These are phyloP conservation scores for Hypoxylon sp. DNA, from an alignment of 2,329 filamentous ascomycete species.

Conservation along the genomic window DNA sequence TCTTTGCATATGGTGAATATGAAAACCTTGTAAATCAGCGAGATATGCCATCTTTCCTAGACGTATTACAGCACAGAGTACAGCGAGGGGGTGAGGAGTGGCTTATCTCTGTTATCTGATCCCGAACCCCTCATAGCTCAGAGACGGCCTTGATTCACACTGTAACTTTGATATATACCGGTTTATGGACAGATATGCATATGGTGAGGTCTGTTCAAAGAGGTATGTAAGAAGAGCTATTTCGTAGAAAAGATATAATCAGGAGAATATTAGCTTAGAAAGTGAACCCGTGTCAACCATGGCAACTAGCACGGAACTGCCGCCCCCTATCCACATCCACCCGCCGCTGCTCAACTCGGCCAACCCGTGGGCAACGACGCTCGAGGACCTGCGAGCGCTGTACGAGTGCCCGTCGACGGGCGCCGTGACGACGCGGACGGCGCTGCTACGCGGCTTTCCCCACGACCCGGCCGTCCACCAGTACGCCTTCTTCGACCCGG, in stretches of 20 bases:
- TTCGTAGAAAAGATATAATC: not conserved
- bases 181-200: not conserved
- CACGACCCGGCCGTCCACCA: conserved; percentile 69
- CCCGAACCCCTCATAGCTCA: conserved; percentile 1
- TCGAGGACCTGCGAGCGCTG: conserved; percentile 66
- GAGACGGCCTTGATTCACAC: not conserved
- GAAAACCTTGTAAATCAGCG: no score
- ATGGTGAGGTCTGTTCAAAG: no score
- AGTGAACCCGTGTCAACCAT: not conserved
- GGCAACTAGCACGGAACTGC: conserved; percentile 35
- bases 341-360: conserved; percentile 79
- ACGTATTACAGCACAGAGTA: not conserved
- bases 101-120: conserved; percentile 16
- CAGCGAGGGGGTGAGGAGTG: not conserved
- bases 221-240: no score
- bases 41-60: no score
- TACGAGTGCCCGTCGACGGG: conserved; percentile 70
- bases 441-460: conserved; percentile 68
- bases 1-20: not conserved
- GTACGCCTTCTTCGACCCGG: conserved; percentile 69
- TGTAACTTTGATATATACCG: not conserved
- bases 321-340: conserved; percentile 60
- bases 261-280: not conserved
- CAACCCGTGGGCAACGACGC: conserved; percentile 76
- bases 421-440: conserved; percentile 77